Evolutionary conservation across 768 basidiomycete genomes (phyloP), one percentile per base, ranked within the genome.

Genomic region (Phlegmacium glaucopus): DNA sequence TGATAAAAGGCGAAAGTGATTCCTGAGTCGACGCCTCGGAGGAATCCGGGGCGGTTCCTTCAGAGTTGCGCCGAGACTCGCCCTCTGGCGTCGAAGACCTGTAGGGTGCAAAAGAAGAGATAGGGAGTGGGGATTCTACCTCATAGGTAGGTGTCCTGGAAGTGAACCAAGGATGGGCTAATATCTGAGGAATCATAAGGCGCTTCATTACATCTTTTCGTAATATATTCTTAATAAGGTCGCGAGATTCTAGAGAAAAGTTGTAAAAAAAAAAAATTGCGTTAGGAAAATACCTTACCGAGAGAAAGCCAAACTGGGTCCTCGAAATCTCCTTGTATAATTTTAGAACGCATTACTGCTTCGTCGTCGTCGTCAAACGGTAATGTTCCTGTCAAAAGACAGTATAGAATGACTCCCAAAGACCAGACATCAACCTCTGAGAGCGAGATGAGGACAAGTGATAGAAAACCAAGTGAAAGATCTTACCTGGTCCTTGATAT

Each of bases 391-490:
- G 91, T 93, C 37, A 96, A 75, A 27, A 96, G 77, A 43, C 85
- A 87, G 61, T 94, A 95, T 10, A 97, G 72, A 44, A 97, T 96
- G 51, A 96, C 79, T 0, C 94, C 94, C 42, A 95, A 74, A 4
- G 94, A 97, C 94, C 94, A 97, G 28, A 94, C 75, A 60, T 97
- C 94, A 39, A 95, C 93, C 78, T 97, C 94, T 89, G 67, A 9
- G 37, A 30, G 35, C 29, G 10, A n/a, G 34, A 49, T 58, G 15
- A 65, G 45, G 61, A 34, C 28, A 40, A 10, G n/a, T 36, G 35
- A 45, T 32, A 25, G 17, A 17, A 27, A n/a, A 18, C 34, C 1
- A 38, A 38, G 6, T 18, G 9, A 39, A 39, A 32, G 47, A 34
- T 68, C 83, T 49, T 43, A 85, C 92, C 91, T 62, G 87, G 88